These are phyloP conservation scores for Stachybotrys chlorohalonatus DNA, from an alignment of 2,329 filamentous ascomycete species.

Conservation along the genomic window DNA sequence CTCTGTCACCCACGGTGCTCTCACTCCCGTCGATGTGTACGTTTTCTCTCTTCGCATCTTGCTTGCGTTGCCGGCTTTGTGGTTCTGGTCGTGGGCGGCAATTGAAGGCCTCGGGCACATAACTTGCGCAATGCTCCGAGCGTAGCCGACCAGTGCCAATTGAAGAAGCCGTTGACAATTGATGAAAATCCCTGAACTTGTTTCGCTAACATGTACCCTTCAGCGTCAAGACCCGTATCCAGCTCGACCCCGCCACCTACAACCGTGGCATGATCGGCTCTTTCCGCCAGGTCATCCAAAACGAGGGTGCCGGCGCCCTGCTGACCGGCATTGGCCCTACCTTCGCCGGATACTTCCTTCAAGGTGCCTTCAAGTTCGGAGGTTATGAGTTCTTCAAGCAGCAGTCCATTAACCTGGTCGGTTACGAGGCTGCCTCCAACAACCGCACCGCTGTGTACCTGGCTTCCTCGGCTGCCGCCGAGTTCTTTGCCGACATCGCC, in stretches of 20 bases:
- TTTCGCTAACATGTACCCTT: not conserved
- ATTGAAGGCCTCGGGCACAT: not conserved
- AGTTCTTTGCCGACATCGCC: slow-evolving; percentile 69
- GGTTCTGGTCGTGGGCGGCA: not conserved
- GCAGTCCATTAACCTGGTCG: slow-evolving; percentile 72
- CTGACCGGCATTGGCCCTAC: slow-evolving; percentile 81
- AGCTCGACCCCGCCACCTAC: slow-evolving; percentile 84
- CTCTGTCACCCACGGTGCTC: slow-evolving; percentile 90
- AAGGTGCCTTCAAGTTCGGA: slow-evolving; percentile 89
- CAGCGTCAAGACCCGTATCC: slow-evolving; percentile 93
- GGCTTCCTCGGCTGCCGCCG: slow-evolving; percentile 54
- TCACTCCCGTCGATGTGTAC: slow-evolving; percentile 99
- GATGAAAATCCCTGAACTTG: not conserved
- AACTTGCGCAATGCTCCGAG: not conserved
- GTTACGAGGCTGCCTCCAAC: slow-evolving; percentile 66
- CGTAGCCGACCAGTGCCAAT: not conserved
- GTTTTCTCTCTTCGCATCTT: slow-evolving; percentile 29
- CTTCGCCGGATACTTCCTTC: slow-evolving; percentile 85
- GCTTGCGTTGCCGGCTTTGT: not conserved
- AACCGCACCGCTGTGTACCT: slow-evolving; percentile 79
- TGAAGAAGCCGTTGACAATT: not conserved
- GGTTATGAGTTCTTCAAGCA: slow-evolving; percentile 97
- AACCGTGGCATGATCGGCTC: slow-evolving; percentile 81
- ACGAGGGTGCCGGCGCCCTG: slow-evolving; percentile 79
- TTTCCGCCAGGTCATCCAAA: slow-evolving; percentile 76